Percentiles rank a stretch among this genome's conserved stretches.
Evolutionary conservation across 176 grass and related monocot species (phyloP).

Genomic region (Microstegium vimineum): DNA sequence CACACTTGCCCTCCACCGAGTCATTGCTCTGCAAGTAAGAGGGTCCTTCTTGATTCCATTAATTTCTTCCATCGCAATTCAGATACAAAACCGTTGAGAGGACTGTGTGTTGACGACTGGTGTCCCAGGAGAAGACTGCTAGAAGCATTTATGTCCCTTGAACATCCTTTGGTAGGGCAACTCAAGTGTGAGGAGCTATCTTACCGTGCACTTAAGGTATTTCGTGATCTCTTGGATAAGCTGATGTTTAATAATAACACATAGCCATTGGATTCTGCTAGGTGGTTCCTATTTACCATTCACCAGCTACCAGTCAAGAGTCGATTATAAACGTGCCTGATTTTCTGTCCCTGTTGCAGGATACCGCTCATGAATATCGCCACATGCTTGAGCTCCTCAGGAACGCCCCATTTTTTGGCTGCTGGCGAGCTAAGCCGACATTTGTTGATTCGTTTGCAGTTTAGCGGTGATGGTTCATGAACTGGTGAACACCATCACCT

Average conservation of each 20-base stretch:
- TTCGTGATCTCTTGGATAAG: neutral
- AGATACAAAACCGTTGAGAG: neutral
- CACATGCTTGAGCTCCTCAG: slow-evolving; percentile 47
- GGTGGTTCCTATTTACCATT: neutral
- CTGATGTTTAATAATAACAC: neutral
- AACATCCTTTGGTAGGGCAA: slow-evolving; percentile 21
- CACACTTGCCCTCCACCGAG: slow-evolving; percentile 55
- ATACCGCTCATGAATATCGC: slow-evolving; percentile 55
- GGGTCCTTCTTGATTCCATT: neutral
- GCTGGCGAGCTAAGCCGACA: slow-evolving; percentile 52
- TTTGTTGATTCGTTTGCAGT: slow-evolving; percentile 40
- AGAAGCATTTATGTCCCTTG: slow-evolving; percentile 49
- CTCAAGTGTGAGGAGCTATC: slow-evolving; percentile 29
- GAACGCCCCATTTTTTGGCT: slow-evolving; percentile 38
- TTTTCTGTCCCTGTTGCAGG: slow-evolving; percentile 29
- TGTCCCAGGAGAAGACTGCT: slow-evolving; percentile 64
- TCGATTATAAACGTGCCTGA: neutral
- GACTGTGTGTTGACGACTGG: neutral
- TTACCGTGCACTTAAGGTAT: slow-evolving; percentile 71
- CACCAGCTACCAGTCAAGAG: no score
- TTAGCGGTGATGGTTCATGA: neutral
- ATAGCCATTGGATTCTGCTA: neutral
- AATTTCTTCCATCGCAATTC: slow-evolving; percentile 1
- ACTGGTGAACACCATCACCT: neutral
- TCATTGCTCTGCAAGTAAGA: slow-evolving; percentile 91